These are phyloP conservation scores for Candida awuae DNA, from an alignment of 805 yeast species.

Conservation along the genomic window DNA sequence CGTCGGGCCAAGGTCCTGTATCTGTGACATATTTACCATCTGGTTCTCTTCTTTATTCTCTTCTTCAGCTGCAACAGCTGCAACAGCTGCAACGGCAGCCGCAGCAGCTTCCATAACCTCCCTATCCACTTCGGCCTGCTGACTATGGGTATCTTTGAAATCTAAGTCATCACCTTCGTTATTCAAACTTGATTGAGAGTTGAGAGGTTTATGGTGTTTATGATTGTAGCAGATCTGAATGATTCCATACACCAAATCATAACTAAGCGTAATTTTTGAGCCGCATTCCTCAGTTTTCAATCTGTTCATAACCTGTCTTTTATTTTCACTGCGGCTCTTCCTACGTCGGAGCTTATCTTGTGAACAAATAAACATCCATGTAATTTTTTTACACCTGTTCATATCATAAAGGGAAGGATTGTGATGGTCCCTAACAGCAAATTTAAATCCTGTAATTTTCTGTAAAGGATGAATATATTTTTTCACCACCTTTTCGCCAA, in stretches of 20 bases:
- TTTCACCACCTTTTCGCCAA: slow-evolving; percentile 30
- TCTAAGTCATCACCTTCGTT: background rate
- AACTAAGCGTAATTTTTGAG: slow-evolving; percentile 33
- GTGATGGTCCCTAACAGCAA: slow-evolving; percentile 39
- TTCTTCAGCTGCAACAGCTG: background rate
- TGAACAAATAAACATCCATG: slow-evolving; percentile 39
- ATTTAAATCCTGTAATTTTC: slow-evolving; percentile 34
- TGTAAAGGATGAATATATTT: slow-evolving; percentile 35
- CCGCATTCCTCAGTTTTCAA: slow-evolving; percentile 35
- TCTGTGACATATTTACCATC: too few species aligned
- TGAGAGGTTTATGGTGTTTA: slow-evolving; percentile 31
- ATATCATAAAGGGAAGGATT: slow-evolving; percentile 26
- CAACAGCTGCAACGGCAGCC: slow-evolving; percentile 11
- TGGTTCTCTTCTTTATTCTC: background rate
- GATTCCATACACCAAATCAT: slow-evolving; percentile 32
- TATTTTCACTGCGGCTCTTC: slow-evolving; percentile 33
- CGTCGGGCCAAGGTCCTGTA: too few species aligned
- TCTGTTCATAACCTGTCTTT: slow-evolving; percentile 32
- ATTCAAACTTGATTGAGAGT: background rate
- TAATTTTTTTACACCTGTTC: slow-evolving; percentile 32
- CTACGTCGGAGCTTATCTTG: slow-evolving; percentile 37
- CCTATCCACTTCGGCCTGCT: background rate
- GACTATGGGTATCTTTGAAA: background rate
- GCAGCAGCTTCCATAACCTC: slow-evolving; percentile 8
- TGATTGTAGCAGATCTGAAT: slow-evolving; percentile 33